phyloP scores from a whole-genome alignment of 2,329 filamentous ascomycete species.

The Pezicula neosporulosa region DNA sequence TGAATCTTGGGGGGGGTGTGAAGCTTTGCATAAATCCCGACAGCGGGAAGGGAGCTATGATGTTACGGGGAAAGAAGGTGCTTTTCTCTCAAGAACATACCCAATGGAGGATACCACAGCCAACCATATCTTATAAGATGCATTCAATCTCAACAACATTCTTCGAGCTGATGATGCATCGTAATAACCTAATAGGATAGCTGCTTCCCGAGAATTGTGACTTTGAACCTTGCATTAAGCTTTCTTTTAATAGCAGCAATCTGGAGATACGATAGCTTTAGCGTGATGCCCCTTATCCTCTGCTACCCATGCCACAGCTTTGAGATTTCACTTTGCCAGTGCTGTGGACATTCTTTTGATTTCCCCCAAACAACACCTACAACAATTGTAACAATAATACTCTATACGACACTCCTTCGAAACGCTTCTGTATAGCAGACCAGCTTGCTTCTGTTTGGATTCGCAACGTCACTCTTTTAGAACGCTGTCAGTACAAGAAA shows the following conservation, averaged over 20 bases:
- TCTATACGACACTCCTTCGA: neutral
- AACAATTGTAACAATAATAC: neutral
- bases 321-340: neutral
- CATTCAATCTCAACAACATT: neutral
- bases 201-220: neutral
- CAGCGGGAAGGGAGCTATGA: no score
- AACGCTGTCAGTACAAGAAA: no score
- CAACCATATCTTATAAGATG: neutral
- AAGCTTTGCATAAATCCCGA: no score
- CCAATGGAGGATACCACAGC: no score
- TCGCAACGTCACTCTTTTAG: no score
- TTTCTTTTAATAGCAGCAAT: conserved; percentile 27
- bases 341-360: neutral
- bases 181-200: neutral
- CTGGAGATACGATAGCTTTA: conserved; percentile 18
- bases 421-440: no score
- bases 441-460: no score
- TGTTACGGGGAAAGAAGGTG: no score
- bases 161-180: neutral
- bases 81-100: no score
- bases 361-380: no score
- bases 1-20: no score
- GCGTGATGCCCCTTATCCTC: conserved; percentile 16
- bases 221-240: conserved; percentile 18
- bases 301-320: conserved; percentile 12